phyloP scores from a whole-genome alignment of 345 rosid genomes.

The Gossypium herbaceum region DNA sequence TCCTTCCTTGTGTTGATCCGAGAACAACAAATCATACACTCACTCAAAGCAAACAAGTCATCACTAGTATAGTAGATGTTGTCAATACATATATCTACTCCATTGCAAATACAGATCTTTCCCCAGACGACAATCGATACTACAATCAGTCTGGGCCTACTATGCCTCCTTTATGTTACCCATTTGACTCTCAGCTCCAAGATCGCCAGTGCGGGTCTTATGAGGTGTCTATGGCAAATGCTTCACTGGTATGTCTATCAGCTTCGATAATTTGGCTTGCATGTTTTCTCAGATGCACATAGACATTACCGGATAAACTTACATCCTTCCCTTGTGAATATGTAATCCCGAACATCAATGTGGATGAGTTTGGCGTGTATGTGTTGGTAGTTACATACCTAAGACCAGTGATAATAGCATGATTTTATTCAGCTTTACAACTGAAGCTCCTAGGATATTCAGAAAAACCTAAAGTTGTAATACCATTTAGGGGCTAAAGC shows the following conservation, averaged over 20 bases:
- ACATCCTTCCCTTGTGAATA: not conserved
- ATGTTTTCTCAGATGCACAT: not conserved
- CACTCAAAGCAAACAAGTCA: conserved; percentile 84
- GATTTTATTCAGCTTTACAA: not conserved
- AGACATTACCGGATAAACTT: not conserved
- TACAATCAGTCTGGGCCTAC: conserved; percentile 5
- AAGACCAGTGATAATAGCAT: no score
- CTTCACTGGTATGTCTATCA: conserved; percentile 58
- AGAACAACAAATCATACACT: conserved; percentile 84
- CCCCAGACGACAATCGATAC: conserved; percentile 16
- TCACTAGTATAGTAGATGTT: conserved; percentile 70
- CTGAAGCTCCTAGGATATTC: not conserved
- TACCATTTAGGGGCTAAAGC: not conserved
- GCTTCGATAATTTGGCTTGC: not conserved
- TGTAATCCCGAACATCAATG: not conserved
- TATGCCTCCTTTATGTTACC: conserved; percentile 7
- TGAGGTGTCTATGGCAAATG: conserved; percentile 74
- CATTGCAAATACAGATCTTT: conserved; percentile 72
- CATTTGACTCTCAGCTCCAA: conserved; percentile 20
- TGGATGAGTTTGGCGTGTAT: no score
- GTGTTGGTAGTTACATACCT: no score
- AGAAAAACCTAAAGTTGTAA: not conserved
- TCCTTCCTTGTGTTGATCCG: conserved; percentile 91
- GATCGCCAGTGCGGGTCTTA: conserved; percentile 61
- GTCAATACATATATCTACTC: conserved; percentile 79